These are phyloP conservation scores for Lasiosphaeria ovina DNA, from an alignment of 495 filamentous ascomycete species.

Conservation along the genomic window DNA sequence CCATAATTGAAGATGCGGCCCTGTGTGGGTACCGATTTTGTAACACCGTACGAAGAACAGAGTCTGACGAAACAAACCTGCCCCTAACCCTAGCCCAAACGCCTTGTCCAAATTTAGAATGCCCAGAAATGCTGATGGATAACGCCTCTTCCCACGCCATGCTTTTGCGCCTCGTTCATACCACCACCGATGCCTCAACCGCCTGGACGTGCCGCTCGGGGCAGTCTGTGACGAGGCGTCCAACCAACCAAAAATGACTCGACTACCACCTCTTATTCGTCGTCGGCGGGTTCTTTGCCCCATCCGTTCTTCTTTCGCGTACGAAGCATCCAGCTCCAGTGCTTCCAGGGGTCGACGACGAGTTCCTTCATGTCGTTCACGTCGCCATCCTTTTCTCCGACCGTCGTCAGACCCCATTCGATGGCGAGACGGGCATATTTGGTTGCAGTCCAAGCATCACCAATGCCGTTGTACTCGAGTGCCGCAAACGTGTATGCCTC, in stretches of 20 bases:
- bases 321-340: constrained; percentile 37
- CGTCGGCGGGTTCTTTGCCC: constrained; percentile 18
- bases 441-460: constrained; percentile 36
- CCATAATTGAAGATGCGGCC: no score
- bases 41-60: no score
- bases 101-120: no score
- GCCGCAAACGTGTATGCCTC: constrained; percentile 41
- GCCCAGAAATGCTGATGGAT: no score
- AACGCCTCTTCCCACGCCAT: no score
- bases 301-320: constrained; percentile 16
- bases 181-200: no score
- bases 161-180: no score
- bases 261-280: constrained; percentile 5
- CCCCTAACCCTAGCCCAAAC: no score
- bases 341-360: constrained; percentile 28
- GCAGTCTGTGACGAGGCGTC: no score
- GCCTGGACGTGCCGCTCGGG: no score
- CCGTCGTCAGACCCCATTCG: constrained; percentile 35
- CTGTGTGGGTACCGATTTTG: no score
- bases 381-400: constrained; percentile 31
- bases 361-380: constrained; percentile 34
- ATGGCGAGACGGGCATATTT: constrained; percentile 36
- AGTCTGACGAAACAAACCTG: no score
- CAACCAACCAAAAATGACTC: neutral
- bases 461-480: constrained; percentile 38